Percentiles rank a stretch among this genome's conserved stretches.
These are phyloP conservation scores for Pythium diclinum DNA, from an alignment of 352 stramenopile genomes.

Conservation along the genomic window DNA sequence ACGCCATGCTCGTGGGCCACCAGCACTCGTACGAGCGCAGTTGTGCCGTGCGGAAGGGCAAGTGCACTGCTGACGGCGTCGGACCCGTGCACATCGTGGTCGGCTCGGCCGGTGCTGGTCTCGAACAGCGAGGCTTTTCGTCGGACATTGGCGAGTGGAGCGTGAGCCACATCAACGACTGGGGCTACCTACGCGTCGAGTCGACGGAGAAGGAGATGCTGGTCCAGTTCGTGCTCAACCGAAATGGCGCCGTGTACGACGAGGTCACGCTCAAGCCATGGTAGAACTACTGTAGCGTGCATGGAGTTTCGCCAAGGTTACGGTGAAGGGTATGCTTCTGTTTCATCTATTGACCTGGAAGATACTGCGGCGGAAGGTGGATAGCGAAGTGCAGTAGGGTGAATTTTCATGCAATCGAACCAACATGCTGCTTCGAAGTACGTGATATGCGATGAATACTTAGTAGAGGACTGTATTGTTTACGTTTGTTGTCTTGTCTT, in stretches of 20 bases:
- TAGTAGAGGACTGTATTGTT: too few species aligned
- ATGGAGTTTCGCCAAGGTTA: neutral
- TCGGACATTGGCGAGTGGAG: conserved; percentile 71
- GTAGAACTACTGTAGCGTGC: conserved; percentile 18
- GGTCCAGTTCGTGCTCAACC: conserved; percentile 78
- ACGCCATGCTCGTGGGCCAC: conserved; percentile 89
- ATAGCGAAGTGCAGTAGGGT: too few species aligned
- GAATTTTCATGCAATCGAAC: too few species aligned
- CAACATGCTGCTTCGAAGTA: too few species aligned
- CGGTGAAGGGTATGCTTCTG: neutral
- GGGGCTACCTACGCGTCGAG: conserved; percentile 66
- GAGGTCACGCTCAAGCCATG: conserved; percentile 62
- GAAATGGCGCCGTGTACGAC: conserved; percentile 78
- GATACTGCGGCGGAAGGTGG: too few species aligned
- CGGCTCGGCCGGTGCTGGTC: conserved; percentile 73
- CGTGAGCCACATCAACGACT: conserved; percentile 76
- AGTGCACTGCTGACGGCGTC: conserved; percentile 65
- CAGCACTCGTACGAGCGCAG: conserved; percentile 92
- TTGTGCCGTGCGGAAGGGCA: conserved; percentile 72
- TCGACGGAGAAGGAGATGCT: conserved; percentile 63
- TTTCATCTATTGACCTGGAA: too few species aligned
- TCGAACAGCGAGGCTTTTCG: conserved; percentile 69
- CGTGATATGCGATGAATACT: too few species aligned
- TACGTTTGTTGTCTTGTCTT: too few species aligned
- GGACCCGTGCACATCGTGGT: conserved; percentile 87